Percentiles rank a stretch among this genome's conserved stretches.
These are phyloP conservation scores for Histomonas meleagridis DNA, from an alignment of 208 protist genomes.

Conservation along the genomic window DNA sequence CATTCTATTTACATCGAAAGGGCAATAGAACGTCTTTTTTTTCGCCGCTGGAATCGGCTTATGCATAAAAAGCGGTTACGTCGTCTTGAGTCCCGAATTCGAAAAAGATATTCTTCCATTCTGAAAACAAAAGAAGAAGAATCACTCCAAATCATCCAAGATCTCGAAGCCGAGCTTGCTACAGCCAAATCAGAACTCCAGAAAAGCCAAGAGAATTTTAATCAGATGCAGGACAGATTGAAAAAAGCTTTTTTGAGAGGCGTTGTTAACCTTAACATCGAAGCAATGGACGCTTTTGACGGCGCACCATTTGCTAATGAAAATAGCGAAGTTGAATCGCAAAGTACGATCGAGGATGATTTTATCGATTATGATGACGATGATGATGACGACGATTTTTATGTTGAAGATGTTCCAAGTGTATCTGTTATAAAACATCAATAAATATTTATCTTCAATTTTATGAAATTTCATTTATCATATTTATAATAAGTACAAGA, in stretches of 20 bases:
- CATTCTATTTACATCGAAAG: neutral
- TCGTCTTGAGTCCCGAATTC: neutral
- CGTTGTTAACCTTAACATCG: slow-evolving; percentile 4
- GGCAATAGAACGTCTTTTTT: neutral
- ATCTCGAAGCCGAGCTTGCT: neutral
- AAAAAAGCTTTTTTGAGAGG: slow-evolving; percentile 17
- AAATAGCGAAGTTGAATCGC: neutral
- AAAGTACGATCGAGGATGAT: neutral
- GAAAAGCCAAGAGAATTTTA: neutral
- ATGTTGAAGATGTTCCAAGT: neutral
- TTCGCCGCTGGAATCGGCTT: neutral
- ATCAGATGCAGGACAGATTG: neutral
- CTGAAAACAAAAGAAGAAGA: neutral
- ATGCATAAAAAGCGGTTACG: neutral
- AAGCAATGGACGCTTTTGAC: slow-evolving; percentile 33
- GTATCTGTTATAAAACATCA: slow-evolving; percentile 3
- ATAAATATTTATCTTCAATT: too few species aligned
- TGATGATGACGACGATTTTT: slow-evolving; percentile 19
- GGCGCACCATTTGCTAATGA: neutral
- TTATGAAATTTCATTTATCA: too few species aligned
- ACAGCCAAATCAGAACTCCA: neutral
- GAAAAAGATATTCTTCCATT: neutral
- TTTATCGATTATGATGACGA: neutral
- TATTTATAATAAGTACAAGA: too few species aligned
- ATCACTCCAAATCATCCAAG: neutral